phyloP scores from a whole-genome alignment of 2,329 filamentous ascomycete species.

The Ilyonectria mors-panacis region DNA sequence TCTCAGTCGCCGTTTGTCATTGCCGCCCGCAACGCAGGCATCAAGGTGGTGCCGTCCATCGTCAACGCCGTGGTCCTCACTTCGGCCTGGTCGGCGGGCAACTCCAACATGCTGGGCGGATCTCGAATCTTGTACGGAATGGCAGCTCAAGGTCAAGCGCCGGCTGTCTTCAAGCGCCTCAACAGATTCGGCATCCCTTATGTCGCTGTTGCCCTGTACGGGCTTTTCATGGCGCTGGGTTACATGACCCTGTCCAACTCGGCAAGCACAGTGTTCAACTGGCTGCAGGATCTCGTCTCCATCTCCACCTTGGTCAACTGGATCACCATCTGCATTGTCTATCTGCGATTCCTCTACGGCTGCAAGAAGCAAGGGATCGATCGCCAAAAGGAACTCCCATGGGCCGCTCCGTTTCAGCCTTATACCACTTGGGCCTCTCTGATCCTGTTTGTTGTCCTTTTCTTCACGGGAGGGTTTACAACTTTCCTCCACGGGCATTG shows the following conservation, averaged over 20 bases:
- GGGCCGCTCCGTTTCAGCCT: slow-evolving; percentile 2
- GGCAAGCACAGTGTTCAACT: slow-evolving; percentile 5
- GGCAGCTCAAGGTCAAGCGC: slow-evolving; percentile 13
- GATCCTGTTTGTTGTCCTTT: not conserved
- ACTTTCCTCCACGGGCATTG: not conserved
- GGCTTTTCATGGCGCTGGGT: slow-evolving; percentile 3
- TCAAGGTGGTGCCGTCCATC: slow-evolving; percentile 16
- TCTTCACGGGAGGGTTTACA: not conserved
- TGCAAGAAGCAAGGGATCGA: slow-evolving; percentile 2
- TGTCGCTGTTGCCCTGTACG: slow-evolving; percentile 1
- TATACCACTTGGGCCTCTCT: slow-evolving; percentile 2
- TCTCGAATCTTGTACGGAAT: slow-evolving; percentile 19
- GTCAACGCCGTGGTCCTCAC: slow-evolving; percentile 21
- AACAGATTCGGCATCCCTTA: slow-evolving; percentile 16
- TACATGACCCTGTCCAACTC: slow-evolving; percentile 8
- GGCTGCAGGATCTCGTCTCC: slow-evolving; percentile 11
- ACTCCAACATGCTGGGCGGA: slow-evolving; percentile 8
- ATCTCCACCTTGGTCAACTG: slow-evolving; percentile 8
- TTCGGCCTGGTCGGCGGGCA: slow-evolving; percentile 18
- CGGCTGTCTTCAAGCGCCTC: not conserved
- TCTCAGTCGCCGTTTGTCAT: slow-evolving; percentile 27
- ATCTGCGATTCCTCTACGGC: slow-evolving; percentile 12
- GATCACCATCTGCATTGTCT: slow-evolving; percentile 10
- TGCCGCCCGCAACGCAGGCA: slow-evolving; percentile 1
- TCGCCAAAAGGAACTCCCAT: not conserved